Percentiles rank a stretch among this genome's conserved stretches.
Conservation (phyloP, 352 stramenopile species). For the Globisporangium lucens region DNA sequence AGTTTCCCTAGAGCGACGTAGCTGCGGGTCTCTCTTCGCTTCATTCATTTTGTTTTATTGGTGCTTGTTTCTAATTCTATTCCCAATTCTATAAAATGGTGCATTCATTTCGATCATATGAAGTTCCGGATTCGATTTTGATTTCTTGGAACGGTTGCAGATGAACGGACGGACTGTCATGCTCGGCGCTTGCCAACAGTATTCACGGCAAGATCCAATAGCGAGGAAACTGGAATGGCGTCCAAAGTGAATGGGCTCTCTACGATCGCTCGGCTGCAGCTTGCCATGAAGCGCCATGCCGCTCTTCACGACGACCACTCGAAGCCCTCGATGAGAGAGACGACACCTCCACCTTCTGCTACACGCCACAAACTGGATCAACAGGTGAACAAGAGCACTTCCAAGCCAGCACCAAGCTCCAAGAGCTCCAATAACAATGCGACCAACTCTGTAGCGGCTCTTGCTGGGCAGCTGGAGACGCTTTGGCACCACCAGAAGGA, state of each 20-base stretch:
- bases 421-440: background rate
- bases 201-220: too few species aligned
- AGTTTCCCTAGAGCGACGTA: too few species aligned
- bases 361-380: background rate
- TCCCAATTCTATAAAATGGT: conserved; percentile 14
- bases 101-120: background rate
- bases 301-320: conserved; percentile 1
- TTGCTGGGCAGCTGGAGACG: conserved; percentile 26
- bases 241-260: conserved; percentile 9
- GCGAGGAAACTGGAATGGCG: background rate
- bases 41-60: background rate
- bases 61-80: conserved; percentile 14
- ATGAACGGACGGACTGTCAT: too few species aligned
- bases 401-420: background rate
- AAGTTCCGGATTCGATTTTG: background rate
- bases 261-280: conserved; percentile 28
- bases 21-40: background rate
- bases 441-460: conserved; percentile 19
- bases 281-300: conserved; percentile 12
- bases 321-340: background rate
- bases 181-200: background rate
- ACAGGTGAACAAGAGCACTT: background rate
- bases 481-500: conserved; percentile 22
- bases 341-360: background rate
- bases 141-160: too few species aligned